Conservation (phyloP, 73 alveolate genomes). For the Paramecium sexaurelia region DNA sequence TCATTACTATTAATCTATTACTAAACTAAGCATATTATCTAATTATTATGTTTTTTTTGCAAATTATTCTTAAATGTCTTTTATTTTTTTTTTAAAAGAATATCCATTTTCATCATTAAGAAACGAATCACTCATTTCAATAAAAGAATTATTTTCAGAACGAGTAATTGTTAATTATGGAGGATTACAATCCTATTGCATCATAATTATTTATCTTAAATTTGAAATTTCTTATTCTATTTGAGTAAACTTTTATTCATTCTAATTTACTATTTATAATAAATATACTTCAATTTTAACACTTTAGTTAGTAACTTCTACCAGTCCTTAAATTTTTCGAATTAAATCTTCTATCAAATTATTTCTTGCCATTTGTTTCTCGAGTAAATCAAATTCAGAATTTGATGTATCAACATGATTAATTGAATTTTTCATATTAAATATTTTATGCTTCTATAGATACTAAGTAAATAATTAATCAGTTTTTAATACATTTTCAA, state of each 20-base stretch:
- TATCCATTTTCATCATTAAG: conserved; percentile 4
- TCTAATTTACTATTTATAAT: not conserved
- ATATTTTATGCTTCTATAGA: not conserved
- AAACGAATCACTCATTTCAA: conserved; percentile 33
- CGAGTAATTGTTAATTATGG: not conserved
- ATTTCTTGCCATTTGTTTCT: not conserved
- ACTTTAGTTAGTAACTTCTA: not conserved
- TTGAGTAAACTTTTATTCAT: not conserved
- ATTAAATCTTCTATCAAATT: not conserved
- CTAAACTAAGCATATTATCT: not conserved
- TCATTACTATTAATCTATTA: not conserved
- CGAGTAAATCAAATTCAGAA: not conserved
- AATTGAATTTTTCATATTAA: not conserved
- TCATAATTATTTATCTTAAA: not conserved
- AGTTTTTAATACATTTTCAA: not conserved
- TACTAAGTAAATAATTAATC: not conserved
- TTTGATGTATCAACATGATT: not conserved
- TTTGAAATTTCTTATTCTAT: not conserved
- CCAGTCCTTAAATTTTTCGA: not conserved
- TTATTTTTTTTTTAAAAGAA: not conserved
- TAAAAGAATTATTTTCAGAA: conserved; percentile 6
- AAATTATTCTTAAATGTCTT: not conserved
- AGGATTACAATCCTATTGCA: not conserved
- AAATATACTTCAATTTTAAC: not conserved
- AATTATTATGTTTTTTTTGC: not conserved